A percentile compares a stretch with the other conserved stretches of the same genome.
Evolutionary conservation across 805 yeast genomes (phyloP).

Genomic region (Candida sonorensis): DNA sequence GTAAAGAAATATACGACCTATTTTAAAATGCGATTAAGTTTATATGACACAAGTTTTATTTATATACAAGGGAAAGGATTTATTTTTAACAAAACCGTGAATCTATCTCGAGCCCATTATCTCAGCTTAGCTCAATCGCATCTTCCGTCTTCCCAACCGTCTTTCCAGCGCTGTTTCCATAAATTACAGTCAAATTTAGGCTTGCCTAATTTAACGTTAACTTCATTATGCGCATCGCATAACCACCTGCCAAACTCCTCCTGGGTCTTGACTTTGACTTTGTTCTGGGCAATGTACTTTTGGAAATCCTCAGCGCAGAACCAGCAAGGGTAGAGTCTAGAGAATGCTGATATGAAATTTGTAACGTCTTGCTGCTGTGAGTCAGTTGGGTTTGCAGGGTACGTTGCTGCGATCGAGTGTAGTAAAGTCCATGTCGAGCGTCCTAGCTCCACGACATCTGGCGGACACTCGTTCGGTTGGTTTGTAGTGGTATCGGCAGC

Average conservation of each 20-base stretch:
- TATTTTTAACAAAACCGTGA: no score
- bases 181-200: slow-evolving; percentile 77
- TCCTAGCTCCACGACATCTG: slow-evolving; percentile 79
- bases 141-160: slow-evolving; percentile 77
- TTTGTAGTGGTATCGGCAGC: slow-evolving; percentile 14
- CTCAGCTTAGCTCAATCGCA: slow-evolving; percentile 36
- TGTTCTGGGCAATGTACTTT: slow-evolving; percentile 44
- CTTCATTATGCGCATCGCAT: slow-evolving; percentile 92
- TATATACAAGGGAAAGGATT: no score
- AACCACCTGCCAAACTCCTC: slow-evolving; percentile 87
- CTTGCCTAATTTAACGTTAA: slow-evolving; percentile 82
- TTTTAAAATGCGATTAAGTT: no score
- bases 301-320: slow-evolving; percentile 85
- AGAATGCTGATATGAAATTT: slow-evolving; percentile 62
- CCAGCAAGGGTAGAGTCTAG: slow-evolving; percentile 88
- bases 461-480: slow-evolving; percentile 53
- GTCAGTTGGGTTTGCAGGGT: slow-evolving; percentile 62
- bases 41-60: background rate
- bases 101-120: no score
- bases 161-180: slow-evolving; percentile 94
- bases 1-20: no score
- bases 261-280: slow-evolving; percentile 55
- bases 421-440: slow-evolving; percentile 87
- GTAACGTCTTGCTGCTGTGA: slow-evolving; percentile 65
- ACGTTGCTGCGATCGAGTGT: slow-evolving; percentile 85